Base-by-base conservation (phyloP, 306 rosid genomes). In the Vigna trinervia region DNA sequence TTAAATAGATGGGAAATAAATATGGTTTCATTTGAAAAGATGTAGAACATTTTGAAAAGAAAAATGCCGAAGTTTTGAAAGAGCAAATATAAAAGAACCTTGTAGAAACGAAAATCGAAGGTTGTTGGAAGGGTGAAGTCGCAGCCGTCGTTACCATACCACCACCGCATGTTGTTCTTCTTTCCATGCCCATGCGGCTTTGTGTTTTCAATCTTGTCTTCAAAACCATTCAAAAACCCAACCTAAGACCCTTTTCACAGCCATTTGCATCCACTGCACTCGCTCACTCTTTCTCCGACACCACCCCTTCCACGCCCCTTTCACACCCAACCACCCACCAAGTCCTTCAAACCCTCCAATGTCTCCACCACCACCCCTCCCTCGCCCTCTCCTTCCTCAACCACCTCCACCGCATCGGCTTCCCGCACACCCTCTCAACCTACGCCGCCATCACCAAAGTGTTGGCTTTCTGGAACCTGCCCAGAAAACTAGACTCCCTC, bases 391-490 rank as follows among this genome's bases (percentile, higher is more conserved):
- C 88, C 4, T 87, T 88, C 76, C 86, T 90, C 58, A 47, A 9
- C n/a, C 78, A 68, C 54, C 71, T 85, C 76, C 84, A 71, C 70
- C 84, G 72, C 53, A 78, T 14, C 1, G 89, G 92, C 4, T 90
- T 90, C 64, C 67, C 6, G 12, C 89, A 89, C 71, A 77, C 82
- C 52, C 61, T 82, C 38, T 61, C 83, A 74, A 87, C 89, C 28
- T 94, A 88, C 67, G 88, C 80, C 3, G 86, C 81, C 0, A 54
- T 94, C 26, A 73, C 90, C 69, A 88, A 80, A 41, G 85, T 92
- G 12, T 68, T 94, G 11, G 90, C 94, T 75, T 87, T 19, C 51
- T 89, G 92, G 90, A 83, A 87, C 14, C 67, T 85, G 80, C 77
- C 84, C 36, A 81, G 87, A 39, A 78, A 77, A 74, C 73, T 94